Evolutionary conservation across 164 flowering plant species (phyloP), one percentile per base, ranked within the genome.

Genomic region (Tetracentron sinense): DNA sequence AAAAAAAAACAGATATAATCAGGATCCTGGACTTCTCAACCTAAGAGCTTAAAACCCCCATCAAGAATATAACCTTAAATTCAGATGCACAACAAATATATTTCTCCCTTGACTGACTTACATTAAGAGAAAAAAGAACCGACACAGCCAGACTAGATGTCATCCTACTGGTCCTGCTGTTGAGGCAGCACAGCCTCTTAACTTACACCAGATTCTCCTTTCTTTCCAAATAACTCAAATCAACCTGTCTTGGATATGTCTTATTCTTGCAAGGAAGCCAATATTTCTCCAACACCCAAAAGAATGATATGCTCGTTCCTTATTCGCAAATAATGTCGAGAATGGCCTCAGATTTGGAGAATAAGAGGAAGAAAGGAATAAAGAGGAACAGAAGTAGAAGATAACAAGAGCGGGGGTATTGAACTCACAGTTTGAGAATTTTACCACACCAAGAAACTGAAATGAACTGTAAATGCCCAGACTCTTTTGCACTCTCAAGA

Each of bases 401-500:
- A n/a, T 12, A 22, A n/a, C 1, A n/a, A 63, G 21, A 33, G 61
- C n/a, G 23, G 33, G 14, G 23, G 17, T n/a, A 25, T 8, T 11
- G 17, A 42, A 21, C 26, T 59, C 56, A 57, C 42, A 29, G 30
- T 35, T 25, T 17, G 22, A 49, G 17, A 48, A 3, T 21, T n/a
- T 42, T 53, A 65, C 17, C 51, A 54, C 35, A 60, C 35, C 1
- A 25, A 28, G 42, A 56, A 46, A 50, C 57, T 23, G 16, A 56
- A 15, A 46, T 54, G 19, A 65, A 65, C 29, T 23, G 27, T 35
- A 14, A 66, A 16, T 12, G 17, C 58, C n/a, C 33, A 61, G 2
- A 42, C 12, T 27, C 26, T n/a, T 27, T 35, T 33, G 33, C 1
- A 23, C 33, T 31, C 47, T 83, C 82, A 86, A 31, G 88, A 84